Base-by-base conservation (phyloP, 2,329 filamentous ascomycete species). In the Cercospora sp. region DNA sequence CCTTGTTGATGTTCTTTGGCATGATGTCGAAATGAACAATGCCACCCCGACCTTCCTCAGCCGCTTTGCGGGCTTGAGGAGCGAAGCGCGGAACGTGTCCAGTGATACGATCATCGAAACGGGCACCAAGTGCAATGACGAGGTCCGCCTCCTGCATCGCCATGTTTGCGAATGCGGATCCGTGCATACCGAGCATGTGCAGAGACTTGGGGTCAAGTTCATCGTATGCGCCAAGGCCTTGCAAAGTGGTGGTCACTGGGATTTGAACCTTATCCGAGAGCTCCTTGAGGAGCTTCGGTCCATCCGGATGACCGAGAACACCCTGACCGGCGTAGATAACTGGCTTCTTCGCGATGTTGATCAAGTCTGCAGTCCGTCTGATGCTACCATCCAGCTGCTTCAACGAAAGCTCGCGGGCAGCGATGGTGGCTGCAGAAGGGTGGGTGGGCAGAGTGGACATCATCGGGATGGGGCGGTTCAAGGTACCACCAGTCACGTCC, bases 1-100 rank as follows among this genome's bases (percentile, higher is more conserved):
- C 94, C 87, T 98, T 99, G 89, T 98, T 98, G 84, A 98, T 98
- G 85, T 99, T 98, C 89, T 99, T 99, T 75, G 95, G 94, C 90
- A 98, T 91, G 76, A 99, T 94, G 80, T 98, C 94, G 77, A 98
- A 98, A 81, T 99, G 94, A 16, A 98, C 88, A 76, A 99, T 98
- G 77, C 95, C 95, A 75, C 95, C 95, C 70, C 93, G 91, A 64
- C 89, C 89, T 82, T 97, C 92, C 10, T 87, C 85, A 4, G 93
- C 94, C 0, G 95, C 95, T 13, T 89, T 88, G 82, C 91, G 95
- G 55, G 95, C 95, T 63, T 88, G 88, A 3, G 95, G 95, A 0
- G 94, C 95, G 73, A 98, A 99, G 79, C 94, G 96, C 75, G 88
- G 81, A 63, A 97, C 85, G 79, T 86, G 91, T 30, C 87, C 83